Percentiles rank a stretch among this genome's conserved stretches.
Conservation (phyloP, 2,329 filamentous ascomycete genomes). For the Ceratocystis smalleyi region DNA sequence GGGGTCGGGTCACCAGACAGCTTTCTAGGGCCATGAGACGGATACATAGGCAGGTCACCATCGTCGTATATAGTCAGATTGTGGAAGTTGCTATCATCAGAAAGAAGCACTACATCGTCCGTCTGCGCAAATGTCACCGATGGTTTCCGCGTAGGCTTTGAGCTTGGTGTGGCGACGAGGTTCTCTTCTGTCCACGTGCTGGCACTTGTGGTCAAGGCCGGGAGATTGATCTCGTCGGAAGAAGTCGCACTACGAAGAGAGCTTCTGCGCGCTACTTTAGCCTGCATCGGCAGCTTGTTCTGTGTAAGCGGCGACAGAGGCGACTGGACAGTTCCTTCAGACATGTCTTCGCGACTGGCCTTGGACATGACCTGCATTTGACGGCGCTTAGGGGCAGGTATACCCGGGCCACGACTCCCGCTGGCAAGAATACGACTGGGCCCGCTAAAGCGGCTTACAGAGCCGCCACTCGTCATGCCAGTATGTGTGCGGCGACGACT, state of each 20-base stretch:
- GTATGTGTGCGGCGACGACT: conserved; percentile 10
- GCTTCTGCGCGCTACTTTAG: background rate
- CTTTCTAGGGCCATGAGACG: background rate
- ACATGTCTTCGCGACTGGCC: conserved; percentile 15
- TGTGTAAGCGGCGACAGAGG: background rate
- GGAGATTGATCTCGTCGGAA: conserved; percentile 1
- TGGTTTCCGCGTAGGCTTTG: conserved; percentile 8
- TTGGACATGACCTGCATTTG: conserved; percentile 14
- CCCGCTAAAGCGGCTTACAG: conserved; percentile 7
- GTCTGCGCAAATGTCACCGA: conserved; percentile 16
- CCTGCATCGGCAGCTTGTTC: too few species aligned
- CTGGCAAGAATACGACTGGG: background rate
- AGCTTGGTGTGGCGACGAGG: background rate
- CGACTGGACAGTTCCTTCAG: background rate
- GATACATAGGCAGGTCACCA: background rate
- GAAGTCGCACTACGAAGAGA: background rate
- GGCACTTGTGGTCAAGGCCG: conserved; percentile 5
- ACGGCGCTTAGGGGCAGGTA: background rate
- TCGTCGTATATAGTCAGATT: conserved; percentile 13
- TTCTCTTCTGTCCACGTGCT: conserved; percentile 14
- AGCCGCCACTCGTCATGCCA: conserved; percentile 9
- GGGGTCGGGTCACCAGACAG: background rate
- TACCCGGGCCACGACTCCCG: background rate
- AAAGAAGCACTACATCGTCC: conserved; percentile 14
- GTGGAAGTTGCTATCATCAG: conserved; percentile 14